Evolutionary conservation across 192 early-diverging fungal genomes (phyloP).

Genomic region (Pilobolus umbonatus): DNA sequence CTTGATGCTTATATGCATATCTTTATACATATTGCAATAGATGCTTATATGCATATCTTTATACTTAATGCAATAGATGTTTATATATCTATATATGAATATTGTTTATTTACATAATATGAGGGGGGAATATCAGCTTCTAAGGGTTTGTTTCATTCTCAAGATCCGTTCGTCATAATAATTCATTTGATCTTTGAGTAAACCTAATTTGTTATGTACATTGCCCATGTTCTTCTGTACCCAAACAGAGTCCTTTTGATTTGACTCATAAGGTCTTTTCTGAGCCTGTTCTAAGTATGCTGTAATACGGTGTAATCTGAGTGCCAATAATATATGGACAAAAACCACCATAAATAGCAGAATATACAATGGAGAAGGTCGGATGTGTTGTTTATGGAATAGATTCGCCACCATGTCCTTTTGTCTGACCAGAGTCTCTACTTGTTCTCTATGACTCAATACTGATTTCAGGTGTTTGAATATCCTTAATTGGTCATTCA

Average conservation of each 20-base stretch:
- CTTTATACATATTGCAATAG: too few species aligned
- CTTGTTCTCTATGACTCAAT: too few species aligned
- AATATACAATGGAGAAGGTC: too few species aligned
- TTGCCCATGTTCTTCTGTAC: constrained; percentile 2
- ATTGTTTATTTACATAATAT: too few species aligned
- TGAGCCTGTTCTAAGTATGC: constrained; percentile 1
- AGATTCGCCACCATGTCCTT: too few species aligned
- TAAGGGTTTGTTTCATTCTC: constrained; percentile 6
- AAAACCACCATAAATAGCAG: neutral
- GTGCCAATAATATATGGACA: constrained; percentile 1
- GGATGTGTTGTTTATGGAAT: too few species aligned
- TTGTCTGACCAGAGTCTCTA: too few species aligned
- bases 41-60: too few species aligned
- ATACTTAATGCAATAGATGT: too few species aligned
- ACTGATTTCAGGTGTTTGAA: constrained; percentile 31
- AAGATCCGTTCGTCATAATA: constrained; percentile 1
- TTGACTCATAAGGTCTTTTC: constrained; percentile 5
- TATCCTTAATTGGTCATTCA: constrained; percentile 26
- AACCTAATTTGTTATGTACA: constrained; percentile 3
- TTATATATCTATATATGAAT: too few species aligned
- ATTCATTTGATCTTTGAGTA: neutral
- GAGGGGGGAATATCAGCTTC: too few species aligned
- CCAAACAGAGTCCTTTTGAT: constrained; percentile 2
- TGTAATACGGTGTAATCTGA: constrained; percentile 8
- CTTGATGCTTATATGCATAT: too few species aligned